phyloP scores from a whole-genome alignment of 805 yeast genomes.

The Candida tallmaniae region DNA sequence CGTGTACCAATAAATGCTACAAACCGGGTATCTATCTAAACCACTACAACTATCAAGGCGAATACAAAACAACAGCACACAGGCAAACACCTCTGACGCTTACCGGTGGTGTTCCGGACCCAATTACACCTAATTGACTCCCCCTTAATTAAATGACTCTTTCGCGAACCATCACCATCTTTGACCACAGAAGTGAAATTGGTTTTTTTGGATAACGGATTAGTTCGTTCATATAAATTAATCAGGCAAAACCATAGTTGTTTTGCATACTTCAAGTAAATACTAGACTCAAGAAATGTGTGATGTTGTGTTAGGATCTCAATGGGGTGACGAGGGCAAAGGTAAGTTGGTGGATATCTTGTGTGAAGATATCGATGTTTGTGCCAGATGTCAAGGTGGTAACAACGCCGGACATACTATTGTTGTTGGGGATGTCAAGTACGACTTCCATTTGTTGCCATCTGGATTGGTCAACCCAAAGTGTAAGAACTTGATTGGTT shows the following conservation, averaged over 20 bases:
- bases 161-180: too few species aligned
- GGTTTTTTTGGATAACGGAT: conserved; percentile 1
- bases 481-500: conserved; percentile 85
- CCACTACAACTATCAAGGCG: too few species aligned
- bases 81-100: too few species aligned
- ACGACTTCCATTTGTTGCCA: conserved; percentile 98
- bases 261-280: background rate
- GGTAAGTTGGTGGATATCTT: conserved; percentile 94
- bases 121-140: too few species aligned
- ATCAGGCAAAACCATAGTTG: background rate
- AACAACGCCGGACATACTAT: conserved; percentile 99
- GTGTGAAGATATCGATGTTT: conserved; percentile 92
- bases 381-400: conserved; percentile 98
- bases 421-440: conserved; percentile 81
- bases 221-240: conserved; percentile 1
- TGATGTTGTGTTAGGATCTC: conserved; percentile 95
- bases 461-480: conserved; percentile 95
- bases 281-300: conserved; percentile 42
- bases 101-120: too few species aligned
- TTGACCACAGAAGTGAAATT: too few species aligned
- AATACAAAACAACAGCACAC: too few species aligned
- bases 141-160: conserved; percentile 1
- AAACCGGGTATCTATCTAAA: too few species aligned
- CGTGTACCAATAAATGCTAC: too few species aligned
- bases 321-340: conserved; percentile 99